A percentile compares a stretch with the other conserved stretches of the same genome.
Evolutionary conservation across 805 yeast species (phyloP).

Genomic region (Metahyphopichia silvanorum): DNA sequence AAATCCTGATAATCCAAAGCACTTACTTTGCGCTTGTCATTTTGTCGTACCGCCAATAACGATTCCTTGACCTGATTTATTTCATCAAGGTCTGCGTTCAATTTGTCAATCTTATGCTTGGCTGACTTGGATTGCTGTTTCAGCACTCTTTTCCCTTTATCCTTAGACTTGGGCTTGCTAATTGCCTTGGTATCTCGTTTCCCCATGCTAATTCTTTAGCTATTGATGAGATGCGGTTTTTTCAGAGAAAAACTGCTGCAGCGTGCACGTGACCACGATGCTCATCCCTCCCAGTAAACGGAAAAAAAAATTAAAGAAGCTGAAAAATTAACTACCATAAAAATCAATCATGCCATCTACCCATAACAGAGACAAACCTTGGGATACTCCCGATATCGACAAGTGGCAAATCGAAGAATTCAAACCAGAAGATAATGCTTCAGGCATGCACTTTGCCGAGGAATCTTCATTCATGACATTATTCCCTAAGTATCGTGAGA

Average conservation of each 20-base stretch:
- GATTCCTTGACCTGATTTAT: constrained; percentile 19
- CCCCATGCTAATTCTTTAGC: no score
- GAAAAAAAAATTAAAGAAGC: no score
- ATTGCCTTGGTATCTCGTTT: not conserved
- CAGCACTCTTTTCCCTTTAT: constrained; percentile 11
- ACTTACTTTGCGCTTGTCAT: constrained; percentile 13
- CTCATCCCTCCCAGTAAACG: no score
- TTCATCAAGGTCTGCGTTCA: constrained; percentile 25
- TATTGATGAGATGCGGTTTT: no score
- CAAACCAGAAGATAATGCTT: constrained; percentile 81
- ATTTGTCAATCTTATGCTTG: constrained; percentile 27
- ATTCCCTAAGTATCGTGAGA: constrained; percentile 95
- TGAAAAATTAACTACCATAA: no score
- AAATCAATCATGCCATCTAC: constrained; percentile 95
- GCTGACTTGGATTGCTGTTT: constrained; percentile 25
- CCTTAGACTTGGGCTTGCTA: constrained; percentile 6
- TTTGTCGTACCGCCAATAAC: constrained; percentile 4
- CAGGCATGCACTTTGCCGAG: constrained; percentile 89
- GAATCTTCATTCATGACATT: constrained; percentile 93
- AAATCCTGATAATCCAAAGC: constrained; percentile 33
- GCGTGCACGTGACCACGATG: no score
- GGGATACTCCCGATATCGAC: constrained; percentile 95
- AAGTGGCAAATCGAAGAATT: constrained; percentile 91
- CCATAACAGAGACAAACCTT: constrained; percentile 92
- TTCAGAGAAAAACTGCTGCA: no score